Conservation (phyloP, 1,284 basidiomycete species). For the Austroboletus novae-zelandiae region DNA sequence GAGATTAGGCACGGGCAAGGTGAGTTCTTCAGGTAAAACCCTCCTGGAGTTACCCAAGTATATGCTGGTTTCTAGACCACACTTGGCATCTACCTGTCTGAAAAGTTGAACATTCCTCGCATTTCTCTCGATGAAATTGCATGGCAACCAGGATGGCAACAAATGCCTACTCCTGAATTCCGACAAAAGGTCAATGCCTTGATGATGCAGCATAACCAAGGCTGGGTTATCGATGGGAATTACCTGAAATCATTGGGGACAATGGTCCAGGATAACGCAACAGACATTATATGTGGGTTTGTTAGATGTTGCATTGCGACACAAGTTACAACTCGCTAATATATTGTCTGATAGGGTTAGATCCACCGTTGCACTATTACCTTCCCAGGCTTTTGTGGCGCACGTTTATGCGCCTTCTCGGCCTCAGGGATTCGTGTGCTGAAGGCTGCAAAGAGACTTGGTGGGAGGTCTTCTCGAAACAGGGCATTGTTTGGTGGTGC, state of each 20-base stretch:
- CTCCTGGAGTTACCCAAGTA: neutral
- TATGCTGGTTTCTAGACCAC: slow-evolving; percentile 42
- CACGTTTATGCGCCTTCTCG: slow-evolving; percentile 49
- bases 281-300: slow-evolving; percentile 59
- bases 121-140: slow-evolving; percentile 44
- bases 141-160: slow-evolving; percentile 50
- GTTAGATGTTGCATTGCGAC: neutral
- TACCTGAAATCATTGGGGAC: slow-evolving; percentile 30
- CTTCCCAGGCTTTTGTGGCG: slow-evolving; percentile 53
- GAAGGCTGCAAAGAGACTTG: slow-evolving; percentile 51
- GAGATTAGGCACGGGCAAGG: slow-evolving; percentile 44
- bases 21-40: slow-evolving; percentile 16
- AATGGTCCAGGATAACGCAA: slow-evolving; percentile 41
- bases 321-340: neutral
- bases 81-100: slow-evolving; percentile 43
- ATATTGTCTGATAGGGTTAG: slow-evolving; percentile 46
- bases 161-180: slow-evolving; percentile 38
- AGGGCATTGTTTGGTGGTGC: slow-evolving; percentile 62
- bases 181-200: slow-evolving; percentile 31
- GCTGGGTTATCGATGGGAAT: slow-evolving; percentile 54
- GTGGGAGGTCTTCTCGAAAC: slow-evolving; percentile 43
- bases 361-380: slow-evolving; percentile 58
- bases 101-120: slow-evolving; percentile 43
- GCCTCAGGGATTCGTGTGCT: slow-evolving; percentile 42
- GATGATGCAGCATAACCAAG: slow-evolving; percentile 29